A percentile compares a stretch with the other conserved stretches of the same genome.
phyloP scores from a whole-genome alignment of 768 basidiomycete genomes.

The Pleurotus cornucopiae region DNA sequence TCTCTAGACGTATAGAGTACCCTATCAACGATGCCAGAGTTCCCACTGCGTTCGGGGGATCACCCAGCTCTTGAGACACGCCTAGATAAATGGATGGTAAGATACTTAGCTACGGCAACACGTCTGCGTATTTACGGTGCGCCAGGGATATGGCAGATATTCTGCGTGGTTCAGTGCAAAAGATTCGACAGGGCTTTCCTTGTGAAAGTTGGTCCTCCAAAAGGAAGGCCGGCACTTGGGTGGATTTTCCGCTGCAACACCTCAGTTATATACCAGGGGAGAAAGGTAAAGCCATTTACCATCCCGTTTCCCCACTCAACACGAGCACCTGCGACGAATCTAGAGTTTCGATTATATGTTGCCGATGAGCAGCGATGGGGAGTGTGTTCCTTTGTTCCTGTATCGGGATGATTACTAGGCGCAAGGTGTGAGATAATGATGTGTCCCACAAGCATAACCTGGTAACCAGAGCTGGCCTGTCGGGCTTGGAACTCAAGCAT shows the following conservation, averaged over 20 bases:
- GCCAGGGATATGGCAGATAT: constrained; percentile 96
- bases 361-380: constrained; percentile 82
- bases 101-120: background rate
- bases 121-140: constrained; percentile 45
- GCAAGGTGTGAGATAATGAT: background rate
- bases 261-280: constrained; percentile 6
- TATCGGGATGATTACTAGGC: constrained; percentile 3
- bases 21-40: constrained; percentile 79
- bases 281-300: constrained; percentile 19
- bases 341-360: constrained; percentile 65
- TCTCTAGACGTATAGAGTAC: constrained; percentile 92
- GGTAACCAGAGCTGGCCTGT: constrained; percentile 62
- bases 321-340: constrained; percentile 81
- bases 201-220: constrained; percentile 82
- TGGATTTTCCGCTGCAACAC: constrained; percentile 81
- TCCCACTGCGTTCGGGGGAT: constrained; percentile 73
- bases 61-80: constrained; percentile 90
- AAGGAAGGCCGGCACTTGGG: constrained; percentile 91
- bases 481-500: constrained; percentile 57
- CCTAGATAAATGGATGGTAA: constrained; percentile 20
- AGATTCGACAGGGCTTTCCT: constrained; percentile 85
- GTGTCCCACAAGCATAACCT: constrained; percentile 79
- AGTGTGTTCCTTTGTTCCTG: constrained; percentile 73
- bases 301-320: constrained; percentile 53
- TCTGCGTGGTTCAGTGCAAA: constrained; percentile 91